A percentile compares a stretch with the other conserved stretches of the same genome.
Conservation (phyloP, 1,284 basidiomycete species). For the Sporisorium reilianum region DNA sequence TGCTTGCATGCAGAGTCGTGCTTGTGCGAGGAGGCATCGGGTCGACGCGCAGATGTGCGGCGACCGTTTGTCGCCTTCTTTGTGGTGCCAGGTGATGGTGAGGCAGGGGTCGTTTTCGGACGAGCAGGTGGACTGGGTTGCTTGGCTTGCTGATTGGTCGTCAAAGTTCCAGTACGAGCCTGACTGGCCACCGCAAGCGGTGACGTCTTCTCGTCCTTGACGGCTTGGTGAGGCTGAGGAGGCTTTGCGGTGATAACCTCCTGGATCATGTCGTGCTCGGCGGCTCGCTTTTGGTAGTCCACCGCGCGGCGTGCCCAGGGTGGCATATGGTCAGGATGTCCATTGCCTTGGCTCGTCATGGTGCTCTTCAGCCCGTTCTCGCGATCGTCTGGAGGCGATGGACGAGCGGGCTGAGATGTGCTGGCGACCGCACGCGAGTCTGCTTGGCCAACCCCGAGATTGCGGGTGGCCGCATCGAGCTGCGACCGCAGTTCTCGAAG, state of each 20-base stretch:
- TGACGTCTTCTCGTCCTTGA: neutral
- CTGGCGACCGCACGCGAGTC: slow-evolving; percentile 5
- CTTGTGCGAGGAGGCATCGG: slow-evolving; percentile 59
- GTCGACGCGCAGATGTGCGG: slow-evolving; percentile 45
- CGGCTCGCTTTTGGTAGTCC: slow-evolving; percentile 5
- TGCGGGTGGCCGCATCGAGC: slow-evolving; percentile 32
- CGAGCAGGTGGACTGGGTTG: neutral
- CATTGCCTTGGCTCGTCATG: neutral
- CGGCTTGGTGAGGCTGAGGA: neutral
- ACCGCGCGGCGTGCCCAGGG: slow-evolving; percentile 17
- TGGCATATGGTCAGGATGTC: slow-evolving; percentile 5
- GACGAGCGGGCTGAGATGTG: neutral
- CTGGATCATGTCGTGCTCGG: slow-evolving; percentile 3
- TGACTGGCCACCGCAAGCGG: neutral
- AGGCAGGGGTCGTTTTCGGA: neutral
- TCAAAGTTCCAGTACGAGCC: slow-evolving; percentile 4
- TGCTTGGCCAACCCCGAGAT: slow-evolving; percentile 2
- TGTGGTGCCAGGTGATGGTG: slow-evolving; percentile 3
- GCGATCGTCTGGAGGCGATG: no score
- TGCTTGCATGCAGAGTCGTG: slow-evolving; percentile 22
- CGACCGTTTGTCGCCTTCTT: slow-evolving; percentile 13
- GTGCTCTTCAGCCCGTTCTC: neutral
- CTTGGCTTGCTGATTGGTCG: slow-evolving; percentile 1
- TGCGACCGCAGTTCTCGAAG: slow-evolving; percentile 58
- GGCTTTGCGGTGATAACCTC: neutral